Evolutionary conservation across 2,329 filamentous ascomycete genomes (phyloP).

Genomic region (Colletotrichum gloeosporioides): DNA sequence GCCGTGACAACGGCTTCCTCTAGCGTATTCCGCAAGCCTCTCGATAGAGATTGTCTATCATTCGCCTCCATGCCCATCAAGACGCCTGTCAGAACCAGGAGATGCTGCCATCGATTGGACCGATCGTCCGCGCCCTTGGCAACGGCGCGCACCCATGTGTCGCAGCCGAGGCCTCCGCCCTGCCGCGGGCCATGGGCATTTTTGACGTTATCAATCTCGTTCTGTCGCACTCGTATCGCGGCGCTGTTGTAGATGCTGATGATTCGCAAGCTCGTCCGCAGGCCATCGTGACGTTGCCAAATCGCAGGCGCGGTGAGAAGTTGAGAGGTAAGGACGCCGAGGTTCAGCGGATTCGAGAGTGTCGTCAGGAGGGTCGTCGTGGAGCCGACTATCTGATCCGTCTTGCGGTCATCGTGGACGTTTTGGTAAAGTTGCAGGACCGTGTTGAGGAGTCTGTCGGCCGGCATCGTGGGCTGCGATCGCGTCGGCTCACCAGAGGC

Average conservation of each 20-base stretch:
- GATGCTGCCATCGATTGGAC: constrained; percentile 79
- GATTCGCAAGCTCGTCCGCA: constrained; percentile 68
- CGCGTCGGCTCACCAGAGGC: neutral
- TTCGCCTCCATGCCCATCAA: constrained; percentile 76
- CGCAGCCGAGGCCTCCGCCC: constrained; percentile 51
- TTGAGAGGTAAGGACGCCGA: constrained; percentile 75
- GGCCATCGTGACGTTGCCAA: constrained; percentile 67
- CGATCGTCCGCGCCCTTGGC: constrained; percentile 63
- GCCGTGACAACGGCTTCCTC: constrained; percentile 78
- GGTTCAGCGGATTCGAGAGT: constrained; percentile 77
- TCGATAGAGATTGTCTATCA: constrained; percentile 67
- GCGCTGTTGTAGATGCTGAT: constrained; percentile 77
- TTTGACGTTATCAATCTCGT: constrained; percentile 44
- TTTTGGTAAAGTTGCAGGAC: constrained; percentile 67
- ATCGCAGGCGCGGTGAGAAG: constrained; percentile 74
- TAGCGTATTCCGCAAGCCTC: constrained; percentile 68
- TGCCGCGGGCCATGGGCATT: constrained; percentile 31
- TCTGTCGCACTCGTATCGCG: constrained; percentile 57
- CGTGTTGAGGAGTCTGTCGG: constrained; percentile 70
- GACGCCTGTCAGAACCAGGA: constrained; percentile 80
- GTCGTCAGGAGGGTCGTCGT: constrained; percentile 71
- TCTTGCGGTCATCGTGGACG: constrained; percentile 53
- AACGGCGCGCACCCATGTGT: constrained; percentile 62
- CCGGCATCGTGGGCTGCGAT: constrained; percentile 56
- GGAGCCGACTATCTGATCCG: constrained; percentile 66